Base-by-base conservation (phyloP, 2,329 filamentous ascomycete genomes). In the Pseudocercospora fijiensis region DNA sequence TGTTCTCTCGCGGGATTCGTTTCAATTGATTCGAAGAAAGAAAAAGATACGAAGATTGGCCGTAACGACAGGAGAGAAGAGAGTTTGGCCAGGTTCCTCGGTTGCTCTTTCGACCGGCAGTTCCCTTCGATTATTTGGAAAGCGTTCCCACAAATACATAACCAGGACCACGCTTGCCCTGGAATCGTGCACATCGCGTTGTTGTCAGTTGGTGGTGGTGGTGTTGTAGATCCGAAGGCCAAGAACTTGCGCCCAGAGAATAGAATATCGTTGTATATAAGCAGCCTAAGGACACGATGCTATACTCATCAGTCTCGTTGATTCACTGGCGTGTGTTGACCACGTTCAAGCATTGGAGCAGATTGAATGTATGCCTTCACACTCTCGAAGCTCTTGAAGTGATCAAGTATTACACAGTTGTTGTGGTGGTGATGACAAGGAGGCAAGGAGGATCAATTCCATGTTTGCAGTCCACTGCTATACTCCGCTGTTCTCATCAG, bases 151-250 rank as follows among this genome's bases (percentile, higher is more conserved):
- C 24, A 53, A 27, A 53, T 53, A 53, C 49, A n/a, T 24, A 18
- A 16, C 16, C 49, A 18, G 49, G 49, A 53, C 22, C 22, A 53
- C 11, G 24, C 11, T 27, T 52, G 49, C 49, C 20, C n/a, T n/a
- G n/a, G n/a, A n/a, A n/a, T n/a, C n/a, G 78, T 85, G 1, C 81
- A 84, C 63, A 71, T 82, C 18, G 83, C 78, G 0, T 69, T 85
- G 18, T 71, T 85, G 2, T 77, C 72, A 55, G 78, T 84, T 0
- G 79, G 78, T 2, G 83, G 82, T 0, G 79, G 78, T 2, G 83
- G 82, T 0, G 67, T 72, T 0, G 81, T 84, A 0, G 70, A 69
- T 2, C 73, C 76, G 0, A 75, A 78, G 9, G 76, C 79, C n/a
- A 75, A 76, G 65, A 73, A 73, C 1, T 63, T 80, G 56, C 84